Base-by-base conservation (phyloP, 176 grass and related monocot species). In the Oryza punctata region DNA sequence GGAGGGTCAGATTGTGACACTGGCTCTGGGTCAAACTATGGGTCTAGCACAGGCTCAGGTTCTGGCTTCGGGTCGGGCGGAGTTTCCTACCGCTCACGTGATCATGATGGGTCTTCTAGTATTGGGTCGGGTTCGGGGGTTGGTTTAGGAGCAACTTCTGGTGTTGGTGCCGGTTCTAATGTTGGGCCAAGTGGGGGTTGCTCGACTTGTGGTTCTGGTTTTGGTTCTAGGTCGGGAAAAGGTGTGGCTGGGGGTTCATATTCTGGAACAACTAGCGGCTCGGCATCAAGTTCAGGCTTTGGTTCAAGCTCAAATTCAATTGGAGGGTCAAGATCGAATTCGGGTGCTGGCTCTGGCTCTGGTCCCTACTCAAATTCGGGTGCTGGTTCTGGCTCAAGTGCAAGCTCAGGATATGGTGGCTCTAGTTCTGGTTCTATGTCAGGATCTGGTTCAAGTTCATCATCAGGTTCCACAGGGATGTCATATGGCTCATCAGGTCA, bases 401-500 rank as follows among this genome's bases (percentile, higher is more conserved):
- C 37, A 38, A 38, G 37, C 37, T 38, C 37, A 8, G 37, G 37
- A 8, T 38, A 38, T 38, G 37, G 37, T 38, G 37, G 7, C 37
- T 38, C 37, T 38, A 38, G 37, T 38, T 38, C 37, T 38, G 7
- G 37, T 18, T 67, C 75, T 2, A 45, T 33, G 43, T 65, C 68
- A 54, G 47, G 47, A 3, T 23, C 18, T 5, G 70, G 70, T 67
- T 67, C 78, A 13, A 19, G 41, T 50, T 44, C 76, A 75, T 67
- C 68, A 3, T 49, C 60, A 7, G 15, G 60, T 26, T 74, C 81
- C 1, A 24, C 1, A 32, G 87, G 87, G 28, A 60, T 70, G 85
- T 78, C 87, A 63, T 82, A 93, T 67, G 81, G 79, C 30, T 76
- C 88, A 50, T 80, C 85, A 49, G 74, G 88, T 83, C 46, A 83